A percentile compares a stretch with the other conserved stretches of the same genome.
phyloP scores from a whole-genome alignment of 2,329 filamentous ascomycete species.

The Waltergamsia citrina region DNA sequence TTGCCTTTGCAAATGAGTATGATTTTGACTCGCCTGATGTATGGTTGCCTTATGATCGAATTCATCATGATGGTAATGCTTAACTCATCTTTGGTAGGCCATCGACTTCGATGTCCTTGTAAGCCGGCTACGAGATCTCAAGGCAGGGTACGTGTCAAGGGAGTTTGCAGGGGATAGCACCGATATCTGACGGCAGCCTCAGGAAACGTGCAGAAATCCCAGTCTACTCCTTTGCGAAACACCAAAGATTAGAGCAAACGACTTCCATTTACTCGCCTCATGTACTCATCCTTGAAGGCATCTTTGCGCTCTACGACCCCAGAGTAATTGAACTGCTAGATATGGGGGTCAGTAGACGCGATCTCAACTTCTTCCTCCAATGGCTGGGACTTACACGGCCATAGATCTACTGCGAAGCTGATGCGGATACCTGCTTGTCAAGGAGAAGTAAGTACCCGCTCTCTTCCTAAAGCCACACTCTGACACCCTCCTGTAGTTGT shows the following conservation, averaged over 20 bases:
- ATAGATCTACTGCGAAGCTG: slow-evolving; percentile 90
- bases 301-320: slow-evolving; percentile 85
- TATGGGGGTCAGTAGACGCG: slow-evolving; percentile 70
- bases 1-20: slow-evolving; percentile 83
- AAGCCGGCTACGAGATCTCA: slow-evolving; percentile 70
- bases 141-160: slow-evolving; percentile 66
- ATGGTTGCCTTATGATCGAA: slow-evolving; percentile 12
- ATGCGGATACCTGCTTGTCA: slow-evolving; percentile 87
- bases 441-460: slow-evolving; percentile 62
- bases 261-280: slow-evolving; percentile 93
- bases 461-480: background rate
- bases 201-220: slow-evolving; percentile 87
- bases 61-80: no score
- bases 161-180: background rate
- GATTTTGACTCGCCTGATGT: slow-evolving; percentile 89
- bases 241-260: slow-evolving; percentile 69
- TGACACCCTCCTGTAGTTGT: slow-evolving; percentile 43
- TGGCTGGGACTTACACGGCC: no score
- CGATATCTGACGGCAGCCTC: slow-evolving; percentile 7
- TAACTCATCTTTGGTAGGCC: slow-evolving; percentile 36
- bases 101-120: slow-evolving; percentile 91
- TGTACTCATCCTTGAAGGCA: slow-evolving; percentile 90
- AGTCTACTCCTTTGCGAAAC: slow-evolving; percentile 89
- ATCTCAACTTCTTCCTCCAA: no score
- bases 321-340: slow-evolving; percentile 81